phyloP scores from a whole-genome alignment of 331 rosid genomes.

The Prunus yedoensis region DNA sequence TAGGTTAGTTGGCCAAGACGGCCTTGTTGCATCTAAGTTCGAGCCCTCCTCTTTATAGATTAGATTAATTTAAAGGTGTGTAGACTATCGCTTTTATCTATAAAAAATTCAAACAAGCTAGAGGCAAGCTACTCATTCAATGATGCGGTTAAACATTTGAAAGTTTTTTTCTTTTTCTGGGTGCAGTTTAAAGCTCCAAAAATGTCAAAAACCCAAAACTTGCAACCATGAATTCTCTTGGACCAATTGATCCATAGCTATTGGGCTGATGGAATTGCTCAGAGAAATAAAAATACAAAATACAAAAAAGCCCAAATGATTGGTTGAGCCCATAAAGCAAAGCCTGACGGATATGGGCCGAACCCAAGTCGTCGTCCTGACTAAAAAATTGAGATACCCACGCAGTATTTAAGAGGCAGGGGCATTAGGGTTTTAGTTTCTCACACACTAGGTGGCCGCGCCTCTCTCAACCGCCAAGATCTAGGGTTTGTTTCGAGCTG shows the following conservation, averaged over 20 bases:
- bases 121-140: too few relatives aligned
- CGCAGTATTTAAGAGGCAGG: not conserved
- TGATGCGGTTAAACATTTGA: too few relatives aligned
- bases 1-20: too few relatives aligned
- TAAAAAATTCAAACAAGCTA: too few relatives aligned
- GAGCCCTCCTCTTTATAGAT: too few relatives aligned
- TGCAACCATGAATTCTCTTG: not conserved
- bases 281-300: too few relatives aligned
- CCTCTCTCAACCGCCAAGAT: not conserved
- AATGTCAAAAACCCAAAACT: not conserved
- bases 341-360: not conserved
- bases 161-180: too few relatives aligned
- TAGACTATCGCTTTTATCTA: too few relatives aligned
- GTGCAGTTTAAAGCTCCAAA: too few relatives aligned
- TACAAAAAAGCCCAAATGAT: not conserved
- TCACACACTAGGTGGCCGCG: not conserved
- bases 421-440: slow-evolving; percentile 16
- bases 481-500: slow-evolving; percentile 4
- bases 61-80: too few relatives aligned
- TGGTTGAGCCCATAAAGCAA: not conserved
- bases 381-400: not conserved
- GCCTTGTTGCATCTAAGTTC: accelerated
- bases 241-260: not conserved
- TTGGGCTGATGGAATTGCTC: not conserved
- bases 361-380: not conserved